These are phyloP conservation scores for Aspergillus funiculosus DNA, from an alignment of 495 filamentous ascomycete genomes.

Conservation along the genomic window DNA sequence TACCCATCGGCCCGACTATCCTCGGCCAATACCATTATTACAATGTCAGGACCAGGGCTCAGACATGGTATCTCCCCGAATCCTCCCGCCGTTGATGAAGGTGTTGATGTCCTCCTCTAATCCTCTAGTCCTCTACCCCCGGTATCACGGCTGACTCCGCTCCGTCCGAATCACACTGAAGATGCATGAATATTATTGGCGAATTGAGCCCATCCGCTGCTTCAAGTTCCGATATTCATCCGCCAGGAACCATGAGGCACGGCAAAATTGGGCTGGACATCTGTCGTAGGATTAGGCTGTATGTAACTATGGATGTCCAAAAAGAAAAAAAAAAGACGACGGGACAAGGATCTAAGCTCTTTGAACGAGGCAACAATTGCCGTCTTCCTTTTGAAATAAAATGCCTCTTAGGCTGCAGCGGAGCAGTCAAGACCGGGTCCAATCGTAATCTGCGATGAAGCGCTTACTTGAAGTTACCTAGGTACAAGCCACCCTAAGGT, in stretches of 20 bases:
- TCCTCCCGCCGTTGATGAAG: conserved; percentile 8
- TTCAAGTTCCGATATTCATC: conserved; percentile 6
- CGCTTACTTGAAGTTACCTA: too few relatives aligned
- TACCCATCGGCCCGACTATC: background rate
- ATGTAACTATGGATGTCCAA: too few relatives aligned
- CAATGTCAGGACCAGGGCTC: too few relatives aligned
- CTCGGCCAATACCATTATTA: conserved; percentile 9
- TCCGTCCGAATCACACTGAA: conserved; percentile 3
- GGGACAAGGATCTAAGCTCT: background rate
- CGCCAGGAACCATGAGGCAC: conserved; percentile 4
- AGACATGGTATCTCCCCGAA: conserved; percentile 5
- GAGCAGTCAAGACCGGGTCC: conserved; percentile 4
- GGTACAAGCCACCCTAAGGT: too few relatives aligned
- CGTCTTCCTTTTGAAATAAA: background rate
- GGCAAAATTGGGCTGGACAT: background rate
- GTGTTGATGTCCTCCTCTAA: conserved; percentile 6
- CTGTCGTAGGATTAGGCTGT: background rate
- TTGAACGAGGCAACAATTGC: background rate
- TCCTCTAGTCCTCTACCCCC: background rate
- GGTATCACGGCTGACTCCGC: conserved; percentile 7
- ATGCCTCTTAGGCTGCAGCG: conserved; percentile 1
- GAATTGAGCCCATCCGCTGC: too few relatives aligned
- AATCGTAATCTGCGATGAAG: too few relatives aligned
- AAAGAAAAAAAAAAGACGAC: background rate
- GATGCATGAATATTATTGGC: conserved; percentile 2